Evolutionary conservation across 352 stramenopile species (phyloP), one percentile per base, ranked within the genome.

Genomic region (Aphanomyces stellatus): DNA sequence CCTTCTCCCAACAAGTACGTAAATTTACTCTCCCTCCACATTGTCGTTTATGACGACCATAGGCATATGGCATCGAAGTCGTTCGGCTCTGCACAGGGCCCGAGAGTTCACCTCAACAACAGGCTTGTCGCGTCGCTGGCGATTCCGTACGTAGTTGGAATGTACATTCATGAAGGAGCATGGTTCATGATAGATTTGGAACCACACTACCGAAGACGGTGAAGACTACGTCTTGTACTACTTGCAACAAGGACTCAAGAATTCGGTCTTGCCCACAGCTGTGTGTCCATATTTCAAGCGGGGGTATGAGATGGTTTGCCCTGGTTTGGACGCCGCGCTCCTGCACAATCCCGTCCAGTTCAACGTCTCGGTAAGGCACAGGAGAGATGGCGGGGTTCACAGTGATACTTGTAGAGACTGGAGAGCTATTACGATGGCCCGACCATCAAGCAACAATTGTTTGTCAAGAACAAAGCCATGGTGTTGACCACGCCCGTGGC

Each of bases 161-260:
- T n/a, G n/a, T n/a, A n/a, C n/a, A n/a, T n/a, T n/a, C n/a, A n/a
- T n/a, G n/a, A n/a, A n/a, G n/a, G n/a, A n/a, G n/a, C n/a, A n/a
- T n/a, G n/a, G n/a, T n/a, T n/a, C n/a, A n/a, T n/a, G n/a, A n/a
- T 69, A 82, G 74, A 82, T 91, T 48, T 92, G 83, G 83, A 84
- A 80, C 69, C 88, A 89, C 71, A 89, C 81, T 42, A 90, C 81
- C 1, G 81, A 92, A 41, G 83, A 81, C 22, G 83, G 83, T 6
- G 83, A 92, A 70, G 79, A 89, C 6, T 81, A 82, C 11, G 72
- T 82, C 71, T 64, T 92, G 11, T 92, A 88, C 64, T 92, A 92
- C 62, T 71, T 92, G 33, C 74, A 78, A 15, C 78, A 89, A 66
- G 83, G 81, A 35, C 73, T 92, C 0, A 81, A 89, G 69, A 79